These are phyloP conservation scores for Orbilia quercus DNA, from an alignment of 2,329 filamentous ascomycete species.

Conservation along the genomic window DNA sequence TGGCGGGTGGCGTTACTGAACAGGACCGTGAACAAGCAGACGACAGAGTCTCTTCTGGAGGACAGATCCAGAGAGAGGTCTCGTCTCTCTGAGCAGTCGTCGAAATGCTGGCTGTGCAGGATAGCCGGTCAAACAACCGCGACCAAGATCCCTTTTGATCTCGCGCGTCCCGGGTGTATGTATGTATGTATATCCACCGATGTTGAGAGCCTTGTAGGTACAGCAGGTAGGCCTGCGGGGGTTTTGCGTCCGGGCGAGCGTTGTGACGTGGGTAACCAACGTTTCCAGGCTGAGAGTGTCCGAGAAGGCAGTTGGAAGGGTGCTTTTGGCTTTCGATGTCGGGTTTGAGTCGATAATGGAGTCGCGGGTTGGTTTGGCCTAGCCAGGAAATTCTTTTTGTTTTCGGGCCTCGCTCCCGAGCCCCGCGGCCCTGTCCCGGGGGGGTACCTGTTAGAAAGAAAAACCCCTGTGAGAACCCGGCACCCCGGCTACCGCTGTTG, in stretches of 20 bases:
- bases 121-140: constrained; percentile 36
- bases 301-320: constrained; percentile 21
- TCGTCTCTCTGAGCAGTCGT: not conserved
- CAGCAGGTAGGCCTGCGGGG: no score
- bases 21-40: constrained; percentile 10
- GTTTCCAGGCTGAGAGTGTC: constrained; percentile 6
- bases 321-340: constrained; percentile 39
- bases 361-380: constrained; percentile 47
- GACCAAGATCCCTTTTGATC: constrained; percentile 41
- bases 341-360: no score
- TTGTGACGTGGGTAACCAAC: no score
- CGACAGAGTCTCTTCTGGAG: constrained; percentile 13
- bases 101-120: constrained; percentile 12
- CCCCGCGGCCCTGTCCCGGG: constrained; percentile 17
- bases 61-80: not conserved
- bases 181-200: not conserved
- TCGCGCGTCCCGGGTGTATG: constrained; percentile 30
- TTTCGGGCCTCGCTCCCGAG: constrained; percentile 45
- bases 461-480: no score
- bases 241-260: no score
- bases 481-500: no score
- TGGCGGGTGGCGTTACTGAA: constrained; percentile 12
- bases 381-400: constrained; percentile 44
- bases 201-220: constrained; percentile 3
- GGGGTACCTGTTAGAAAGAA: constrained; percentile 2